A percentile compares a stretch with the other conserved stretches of the same genome.
These are phyloP conservation scores for Chaetomium cochliodes DNA, from an alignment of 495 filamentous ascomycete genomes.

Conservation along the genomic window DNA sequence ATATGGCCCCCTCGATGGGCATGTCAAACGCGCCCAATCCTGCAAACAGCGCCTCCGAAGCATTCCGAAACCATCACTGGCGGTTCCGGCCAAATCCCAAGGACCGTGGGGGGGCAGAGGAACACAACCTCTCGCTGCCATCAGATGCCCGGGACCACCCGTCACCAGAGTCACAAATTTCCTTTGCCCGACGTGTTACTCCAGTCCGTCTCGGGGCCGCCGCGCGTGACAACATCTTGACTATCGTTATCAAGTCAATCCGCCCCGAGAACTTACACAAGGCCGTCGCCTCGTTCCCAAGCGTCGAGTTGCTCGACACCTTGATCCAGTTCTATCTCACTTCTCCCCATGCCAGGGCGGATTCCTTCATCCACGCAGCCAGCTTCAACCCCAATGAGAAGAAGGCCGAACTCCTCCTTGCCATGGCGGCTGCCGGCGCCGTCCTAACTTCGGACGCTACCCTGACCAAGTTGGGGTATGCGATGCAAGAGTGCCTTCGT, in stretches of 20 bases:
- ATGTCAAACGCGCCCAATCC: background rate
- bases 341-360: conserved; percentile 7
- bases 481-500: conserved; percentile 54
- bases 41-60: background rate
- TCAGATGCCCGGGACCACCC: conserved; percentile 4
- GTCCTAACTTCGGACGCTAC: conserved; percentile 48
- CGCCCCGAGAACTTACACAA: conserved; percentile 15
- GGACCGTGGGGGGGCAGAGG: conserved; percentile 16
- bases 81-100: conserved; percentile 14
- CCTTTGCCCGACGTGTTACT: conserved; percentile 11
- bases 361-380: conserved; percentile 21
- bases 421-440: conserved; percentile 51
- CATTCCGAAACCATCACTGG: conserved; percentile 19
- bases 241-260: conserved; percentile 13
- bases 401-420: conserved; percentile 50
- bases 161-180: conserved; percentile 1
- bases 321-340: conserved; percentile 25
- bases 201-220: background rate
- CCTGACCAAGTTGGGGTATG: conserved; percentile 56
- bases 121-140: conserved; percentile 17
- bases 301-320: conserved; percentile 19
- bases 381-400: conserved; percentile 22
- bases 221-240: conserved; percentile 20
- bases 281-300: conserved; percentile 20
- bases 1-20: background rate